phyloP scores from a whole-genome alignment of 2,329 filamentous ascomycete species.

The Apiospora hydei region DNA sequence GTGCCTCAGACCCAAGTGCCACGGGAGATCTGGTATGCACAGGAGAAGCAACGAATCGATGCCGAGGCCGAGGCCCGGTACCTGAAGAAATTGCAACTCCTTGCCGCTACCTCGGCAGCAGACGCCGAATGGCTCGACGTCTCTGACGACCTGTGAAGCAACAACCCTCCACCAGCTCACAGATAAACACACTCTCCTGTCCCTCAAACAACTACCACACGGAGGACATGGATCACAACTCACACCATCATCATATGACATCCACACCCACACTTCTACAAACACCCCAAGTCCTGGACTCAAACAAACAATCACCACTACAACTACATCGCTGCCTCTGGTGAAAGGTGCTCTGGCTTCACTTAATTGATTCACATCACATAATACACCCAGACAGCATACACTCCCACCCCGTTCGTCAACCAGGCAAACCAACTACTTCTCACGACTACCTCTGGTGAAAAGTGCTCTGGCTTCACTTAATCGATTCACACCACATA shows the following conservation, averaged over 20 bases:
- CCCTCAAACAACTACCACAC: not conserved
- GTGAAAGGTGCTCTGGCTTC: conserved; percentile 12
- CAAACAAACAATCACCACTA: not conserved
- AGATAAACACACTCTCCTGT: conserved; percentile 1
- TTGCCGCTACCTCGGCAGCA: not conserved
- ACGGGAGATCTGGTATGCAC: not conserved
- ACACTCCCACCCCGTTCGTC: not conserved
- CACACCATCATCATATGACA: not conserved
- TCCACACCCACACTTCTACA: not conserved
- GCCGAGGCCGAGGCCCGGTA: not conserved
- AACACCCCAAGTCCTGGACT: not conserved
- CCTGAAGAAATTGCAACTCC: no score
- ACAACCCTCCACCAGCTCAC: not conserved
- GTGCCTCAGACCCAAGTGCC: conserved; percentile 1
- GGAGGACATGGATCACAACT: not conserved
- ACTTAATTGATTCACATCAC: not conserved
- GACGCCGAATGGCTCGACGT: not conserved
- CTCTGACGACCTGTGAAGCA: not conserved
- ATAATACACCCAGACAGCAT: conserved; percentile 6
- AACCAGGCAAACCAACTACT: not conserved
- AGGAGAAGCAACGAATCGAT: not conserved
- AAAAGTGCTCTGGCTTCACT: conserved; percentile 8
- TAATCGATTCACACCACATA: not conserved
- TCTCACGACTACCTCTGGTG: not conserved
- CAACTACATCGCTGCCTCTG: not conserved